phyloP scores from a whole-genome alignment of 208 protist species.

The Wallacemonas sp. region DNA sequence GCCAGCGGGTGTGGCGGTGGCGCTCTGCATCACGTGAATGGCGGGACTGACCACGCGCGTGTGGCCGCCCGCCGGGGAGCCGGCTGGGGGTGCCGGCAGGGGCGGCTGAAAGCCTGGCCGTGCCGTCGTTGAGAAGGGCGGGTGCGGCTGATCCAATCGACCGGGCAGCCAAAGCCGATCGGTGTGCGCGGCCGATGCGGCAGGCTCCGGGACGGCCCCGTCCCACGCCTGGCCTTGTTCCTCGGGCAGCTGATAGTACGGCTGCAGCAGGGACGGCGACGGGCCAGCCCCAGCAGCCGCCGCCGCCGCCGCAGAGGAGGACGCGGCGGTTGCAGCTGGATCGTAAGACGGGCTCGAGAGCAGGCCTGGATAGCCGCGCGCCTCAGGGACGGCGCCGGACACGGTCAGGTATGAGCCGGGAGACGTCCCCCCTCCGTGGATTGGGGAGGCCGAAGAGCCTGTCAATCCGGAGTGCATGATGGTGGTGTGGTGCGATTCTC shows the following conservation, averaged over 20 bases:
- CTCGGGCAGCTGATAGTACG: slow-evolving; percentile 5
- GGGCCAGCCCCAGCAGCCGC: background rate
- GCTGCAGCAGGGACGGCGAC: background rate
- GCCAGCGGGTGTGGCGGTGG: background rate
- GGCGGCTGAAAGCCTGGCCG: background rate
- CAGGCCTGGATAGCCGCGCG: too few species aligned
- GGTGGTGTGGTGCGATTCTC: background rate
- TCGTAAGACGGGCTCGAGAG: too few species aligned
- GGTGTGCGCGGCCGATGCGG: background rate
- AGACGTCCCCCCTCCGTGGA: background rate
- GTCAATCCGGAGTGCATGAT: background rate
- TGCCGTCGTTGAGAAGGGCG: background rate
- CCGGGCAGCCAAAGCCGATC: background rate
- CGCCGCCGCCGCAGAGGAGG: too few species aligned
- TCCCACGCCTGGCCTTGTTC: background rate
- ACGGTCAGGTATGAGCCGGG: slow-evolving; percentile 11
- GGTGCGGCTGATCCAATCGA: too few species aligned
- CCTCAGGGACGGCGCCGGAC: background rate
- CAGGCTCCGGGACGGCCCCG: too few species aligned
- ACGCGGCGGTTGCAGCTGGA: too few species aligned
- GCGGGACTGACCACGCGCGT: slow-evolving; percentile 12
- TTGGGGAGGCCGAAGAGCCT: background rate
- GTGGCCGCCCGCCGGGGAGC: background rate
- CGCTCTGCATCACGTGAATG: background rate
- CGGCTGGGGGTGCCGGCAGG: background rate